A percentile compares a stretch with the other conserved stretches of the same genome.
Conservation (phyloP, 2,329 filamentous ascomycete species). For the Sporothrix curviconia region DNA sequence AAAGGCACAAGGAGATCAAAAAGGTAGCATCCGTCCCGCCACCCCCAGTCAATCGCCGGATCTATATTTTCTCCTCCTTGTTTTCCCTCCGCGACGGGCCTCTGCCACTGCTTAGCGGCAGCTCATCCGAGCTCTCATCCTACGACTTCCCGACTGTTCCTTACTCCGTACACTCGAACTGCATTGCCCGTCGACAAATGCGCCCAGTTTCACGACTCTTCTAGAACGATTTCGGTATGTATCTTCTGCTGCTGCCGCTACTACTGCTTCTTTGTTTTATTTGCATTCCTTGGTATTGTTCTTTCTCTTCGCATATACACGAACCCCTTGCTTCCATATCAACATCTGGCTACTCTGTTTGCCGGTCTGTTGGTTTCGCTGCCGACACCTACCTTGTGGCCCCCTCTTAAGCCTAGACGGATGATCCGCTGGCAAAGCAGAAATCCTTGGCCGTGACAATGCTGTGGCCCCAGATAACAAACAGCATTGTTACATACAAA, state of each 20-base stretch:
- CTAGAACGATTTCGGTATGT: slow-evolving; percentile 2
- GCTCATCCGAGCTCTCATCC: neutral
- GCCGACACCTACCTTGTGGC: neutral
- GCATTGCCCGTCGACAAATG: slow-evolving; percentile 4
- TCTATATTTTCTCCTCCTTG: neutral
- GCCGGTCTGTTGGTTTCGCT: neutral
- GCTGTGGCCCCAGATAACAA: neutral
- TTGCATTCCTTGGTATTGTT: too few species aligned
- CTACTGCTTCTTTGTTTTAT: neutral
- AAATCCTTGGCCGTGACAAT: neutral
- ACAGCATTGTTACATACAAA: slow-evolving; percentile 1
- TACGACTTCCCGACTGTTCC: neutral
- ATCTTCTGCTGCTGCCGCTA: neutral
- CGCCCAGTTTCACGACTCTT: neutral
- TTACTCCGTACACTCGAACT: neutral
- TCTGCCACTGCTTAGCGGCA: neutral
- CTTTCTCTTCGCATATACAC: too few species aligned
- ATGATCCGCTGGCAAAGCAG: neutral
- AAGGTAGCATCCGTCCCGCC: slow-evolving; percentile 3
- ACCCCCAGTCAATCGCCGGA: slow-evolving; percentile 10
- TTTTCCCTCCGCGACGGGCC: slow-evolving; percentile 1
- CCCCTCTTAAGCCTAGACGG: neutral
- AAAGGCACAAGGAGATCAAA: neutral
- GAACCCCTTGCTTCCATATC: neutral
- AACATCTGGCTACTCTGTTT: neutral